Percentiles rank a stretch among this genome's conserved stretches.
phyloP scores from a whole-genome alignment of 2,329 filamentous ascomycete genomes.

The Gaeumannomyces sp. region DNA sequence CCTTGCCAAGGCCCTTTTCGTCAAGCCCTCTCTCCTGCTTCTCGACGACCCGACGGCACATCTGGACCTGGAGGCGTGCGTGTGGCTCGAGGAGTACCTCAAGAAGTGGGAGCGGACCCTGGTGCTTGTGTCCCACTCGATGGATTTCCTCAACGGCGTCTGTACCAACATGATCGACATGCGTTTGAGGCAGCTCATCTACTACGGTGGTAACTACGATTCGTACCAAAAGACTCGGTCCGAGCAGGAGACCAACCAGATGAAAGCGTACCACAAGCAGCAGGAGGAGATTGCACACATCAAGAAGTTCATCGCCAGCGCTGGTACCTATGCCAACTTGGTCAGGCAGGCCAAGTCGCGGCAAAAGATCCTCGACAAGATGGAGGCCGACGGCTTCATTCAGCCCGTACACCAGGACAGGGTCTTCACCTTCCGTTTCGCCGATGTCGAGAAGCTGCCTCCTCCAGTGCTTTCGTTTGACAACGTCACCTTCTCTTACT shows the following conservation, averaged over 20 bases:
- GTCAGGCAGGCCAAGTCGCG: slow-evolving; percentile 98
- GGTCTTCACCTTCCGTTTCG: slow-evolving; percentile 96
- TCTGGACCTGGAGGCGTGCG: slow-evolving; percentile 97
- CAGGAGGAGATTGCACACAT: slow-evolving; percentile 99
- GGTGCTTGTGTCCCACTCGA: slow-evolving; percentile 92
- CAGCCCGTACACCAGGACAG: slow-evolving; percentile 79
- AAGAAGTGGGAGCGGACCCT: slow-evolving; percentile 99
- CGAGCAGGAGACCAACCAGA: slow-evolving; percentile 96
- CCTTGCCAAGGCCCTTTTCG: slow-evolving; percentile 93
- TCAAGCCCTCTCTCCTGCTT: slow-evolving; percentile 90
- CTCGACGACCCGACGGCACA: slow-evolving; percentile 98
- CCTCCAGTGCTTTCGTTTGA: slow-evolving; percentile 95
- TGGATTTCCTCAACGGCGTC: slow-evolving; percentile 99
- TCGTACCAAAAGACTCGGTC: slow-evolving; percentile 89
- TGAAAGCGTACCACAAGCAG: slow-evolving; percentile 98
- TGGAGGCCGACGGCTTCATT: slow-evolving; percentile 99
- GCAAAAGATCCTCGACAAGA: slow-evolving; percentile 99
- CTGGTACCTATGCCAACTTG: slow-evolving; percentile 99
- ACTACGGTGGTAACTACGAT: slow-evolving; percentile 99
- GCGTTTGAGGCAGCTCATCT: slow-evolving; percentile 79
- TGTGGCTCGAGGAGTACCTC: slow-evolving; percentile 99
- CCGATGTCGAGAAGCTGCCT: slow-evolving; percentile 98
- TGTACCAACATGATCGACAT: slow-evolving; percentile 99
- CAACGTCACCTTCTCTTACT: slow-evolving; percentile 97
- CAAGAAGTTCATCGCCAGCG: slow-evolving; percentile 99